Evolutionary conservation across 2,329 filamentous ascomycete species (phyloP).

Genomic region (Rutstroemia sp.): DNA sequence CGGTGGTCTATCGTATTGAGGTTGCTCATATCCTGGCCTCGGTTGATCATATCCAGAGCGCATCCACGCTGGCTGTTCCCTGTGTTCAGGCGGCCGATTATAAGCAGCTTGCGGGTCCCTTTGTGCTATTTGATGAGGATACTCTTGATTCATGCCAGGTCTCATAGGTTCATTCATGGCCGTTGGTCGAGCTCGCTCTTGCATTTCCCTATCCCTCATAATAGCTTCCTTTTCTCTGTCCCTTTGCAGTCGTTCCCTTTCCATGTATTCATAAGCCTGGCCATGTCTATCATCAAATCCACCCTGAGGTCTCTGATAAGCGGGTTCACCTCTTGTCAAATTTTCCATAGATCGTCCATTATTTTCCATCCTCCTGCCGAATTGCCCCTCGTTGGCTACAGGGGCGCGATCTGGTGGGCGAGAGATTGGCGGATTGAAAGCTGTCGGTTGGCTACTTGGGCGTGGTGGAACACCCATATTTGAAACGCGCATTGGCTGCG

Average conservation of each 20-base stretch:
- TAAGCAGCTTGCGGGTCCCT: slow-evolving; percentile 19
- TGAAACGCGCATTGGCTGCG: slow-evolving; percentile 18
- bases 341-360: slow-evolving; percentile 14
- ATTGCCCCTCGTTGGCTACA: slow-evolving; percentile 14
- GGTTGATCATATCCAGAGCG: slow-evolving; percentile 22
- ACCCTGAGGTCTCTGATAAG: slow-evolving; percentile 18
- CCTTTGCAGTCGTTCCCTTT: slow-evolving; percentile 31
- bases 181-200: slow-evolving; percentile 32
- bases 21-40: slow-evolving; percentile 11
- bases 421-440: slow-evolving; percentile 32
- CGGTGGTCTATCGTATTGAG: slow-evolving; percentile 11
- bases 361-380: slow-evolving; percentile 19
- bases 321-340: slow-evolving; percentile 34
- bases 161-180: slow-evolving; percentile 21
- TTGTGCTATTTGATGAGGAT: slow-evolving; percentile 23
- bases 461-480: slow-evolving; percentile 27
- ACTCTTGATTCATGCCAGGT: slow-evolving; percentile 16
- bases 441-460: slow-evolving; percentile 28
- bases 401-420: slow-evolving; percentile 36
- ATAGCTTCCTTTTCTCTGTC: neutral
- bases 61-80: slow-evolving; percentile 26
- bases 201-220: neutral
- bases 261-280: slow-evolving; percentile 46
- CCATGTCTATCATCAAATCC: slow-evolving; percentile 24
- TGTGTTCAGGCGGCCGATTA: slow-evolving; percentile 22